Percentiles rank a stretch among this genome's conserved stretches.
Conservation (phyloP, 352 stramenopile species). For the Globisporangium paroecandrum region DNA sequence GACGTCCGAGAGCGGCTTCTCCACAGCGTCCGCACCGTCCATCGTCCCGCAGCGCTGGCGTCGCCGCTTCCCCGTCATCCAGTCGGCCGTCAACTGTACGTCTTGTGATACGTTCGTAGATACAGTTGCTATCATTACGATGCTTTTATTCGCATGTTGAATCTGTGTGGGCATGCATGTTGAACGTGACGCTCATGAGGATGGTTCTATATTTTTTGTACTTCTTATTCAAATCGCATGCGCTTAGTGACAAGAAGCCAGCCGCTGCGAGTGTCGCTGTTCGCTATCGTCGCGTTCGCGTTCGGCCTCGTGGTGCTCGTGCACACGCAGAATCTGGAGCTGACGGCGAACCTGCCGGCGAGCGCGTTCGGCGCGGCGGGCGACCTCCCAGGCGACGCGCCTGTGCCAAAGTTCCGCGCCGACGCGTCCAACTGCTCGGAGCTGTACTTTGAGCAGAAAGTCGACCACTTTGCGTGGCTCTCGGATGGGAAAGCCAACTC, state of each 20-base stretch:
- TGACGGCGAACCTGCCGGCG: slow-evolving; percentile 37
- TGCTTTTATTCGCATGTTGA: neutral
- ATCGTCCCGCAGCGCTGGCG: slow-evolving; percentile 21
- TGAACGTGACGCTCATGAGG: neutral
- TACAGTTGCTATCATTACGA: neutral
- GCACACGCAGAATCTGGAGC: slow-evolving; percentile 60
- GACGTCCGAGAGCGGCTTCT: slow-evolving; percentile 1
- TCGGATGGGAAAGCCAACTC: slow-evolving; percentile 13
- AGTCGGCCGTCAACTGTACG: slow-evolving; percentile 17
- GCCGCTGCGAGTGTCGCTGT: slow-evolving; percentile 43
- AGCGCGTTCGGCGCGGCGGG: slow-evolving; percentile 28
- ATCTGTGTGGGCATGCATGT: neutral
- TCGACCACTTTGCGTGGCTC: slow-evolving; percentile 89
- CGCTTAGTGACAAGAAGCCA: slow-evolving; percentile 10
- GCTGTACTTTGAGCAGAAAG: slow-evolving; percentile 82
- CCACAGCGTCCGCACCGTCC: slow-evolving; percentile 12
- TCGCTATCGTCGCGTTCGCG: slow-evolving; percentile 40
- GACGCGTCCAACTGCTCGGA: slow-evolving; percentile 75
- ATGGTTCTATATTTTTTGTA: neutral
- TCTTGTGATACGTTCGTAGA: neutral
- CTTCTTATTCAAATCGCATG: neutral
- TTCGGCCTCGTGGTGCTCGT: slow-evolving; percentile 69
- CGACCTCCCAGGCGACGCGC: slow-evolving; percentile 7
- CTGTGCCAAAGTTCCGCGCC: slow-evolving; percentile 23
- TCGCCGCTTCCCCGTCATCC: slow-evolving; percentile 18